Percentiles rank a stretch among this genome's conserved stretches.
These are phyloP conservation scores for Wolfiporia cocos DNA, from an alignment of 1,284 basidiomycete species.

Conservation along the genomic window DNA sequence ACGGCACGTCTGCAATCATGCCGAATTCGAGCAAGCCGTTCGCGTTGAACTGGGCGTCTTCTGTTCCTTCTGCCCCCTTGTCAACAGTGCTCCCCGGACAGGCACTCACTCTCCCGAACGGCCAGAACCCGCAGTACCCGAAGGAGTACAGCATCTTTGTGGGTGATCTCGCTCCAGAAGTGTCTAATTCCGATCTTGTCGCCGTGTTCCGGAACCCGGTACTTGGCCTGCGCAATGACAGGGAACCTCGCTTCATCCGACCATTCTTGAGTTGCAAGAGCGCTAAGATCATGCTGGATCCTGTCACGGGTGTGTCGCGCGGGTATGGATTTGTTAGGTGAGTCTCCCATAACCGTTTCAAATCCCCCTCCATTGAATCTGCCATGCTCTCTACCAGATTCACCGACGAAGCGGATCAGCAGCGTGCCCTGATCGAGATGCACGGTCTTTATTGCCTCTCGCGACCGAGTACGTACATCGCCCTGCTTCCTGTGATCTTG, in stretches of 20 bases:
- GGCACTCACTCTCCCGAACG: slow-evolving; percentile 25
- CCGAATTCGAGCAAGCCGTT: slow-evolving; percentile 74
- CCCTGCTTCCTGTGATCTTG: slow-evolving; percentile 2
- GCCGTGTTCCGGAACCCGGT: slow-evolving; percentile 84
- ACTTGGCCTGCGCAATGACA: slow-evolving; percentile 71
- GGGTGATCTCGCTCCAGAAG: slow-evolving; percentile 85
- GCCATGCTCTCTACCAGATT: slow-evolving; percentile 44
- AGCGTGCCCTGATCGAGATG: slow-evolving; percentile 86
- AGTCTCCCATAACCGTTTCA: slow-evolving; percentile 16
- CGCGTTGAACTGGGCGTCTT: slow-evolving; percentile 77
- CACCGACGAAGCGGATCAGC: slow-evolving; percentile 81
- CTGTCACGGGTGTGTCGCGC: slow-evolving; percentile 80
- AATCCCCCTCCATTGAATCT: slow-evolving; percentile 7
- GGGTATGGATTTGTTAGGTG: slow-evolving; percentile 88
- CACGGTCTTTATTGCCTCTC: slow-evolving; percentile 83
- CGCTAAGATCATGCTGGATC: slow-evolving; percentile 91
- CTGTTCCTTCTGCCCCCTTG: slow-evolving; percentile 40
- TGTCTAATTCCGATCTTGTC: slow-evolving; percentile 84
- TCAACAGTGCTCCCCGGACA: slow-evolving; percentile 28
- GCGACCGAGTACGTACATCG: slow-evolving; percentile 61
- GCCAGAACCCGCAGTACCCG: slow-evolving; percentile 50
- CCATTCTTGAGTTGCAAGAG: slow-evolving; percentile 88
- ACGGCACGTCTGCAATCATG: slow-evolving; percentile 49
- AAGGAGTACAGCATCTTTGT: slow-evolving; percentile 91
- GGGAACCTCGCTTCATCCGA: slow-evolving; percentile 78